Base-by-base conservation (phyloP, 2,329 filamentous ascomycete species). In the Ceratocystiopsis brevicomis region DNA sequence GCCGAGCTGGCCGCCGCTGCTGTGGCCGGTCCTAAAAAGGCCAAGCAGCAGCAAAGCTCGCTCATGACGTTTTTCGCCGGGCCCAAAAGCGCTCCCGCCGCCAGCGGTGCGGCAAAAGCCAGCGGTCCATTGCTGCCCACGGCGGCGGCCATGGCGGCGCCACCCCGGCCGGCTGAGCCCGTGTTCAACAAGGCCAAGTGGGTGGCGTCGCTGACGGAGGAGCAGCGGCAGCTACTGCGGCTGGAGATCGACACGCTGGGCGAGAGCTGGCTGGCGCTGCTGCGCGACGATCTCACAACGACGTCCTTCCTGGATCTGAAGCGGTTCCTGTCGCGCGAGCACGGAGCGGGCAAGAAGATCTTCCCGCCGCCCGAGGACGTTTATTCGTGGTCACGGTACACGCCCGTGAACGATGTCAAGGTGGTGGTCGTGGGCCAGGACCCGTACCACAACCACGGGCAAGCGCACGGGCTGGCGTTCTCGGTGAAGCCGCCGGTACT, bases 341-440 rank as follows among this genome's bases (percentile, higher is more conserved):
- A 78, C 43, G 70, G 72, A 15, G 67, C 70, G 1, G 78, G 79
- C 2, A 79, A 77, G 61, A 87, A 80, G 54, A 73, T 93, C 51
- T 98, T 92, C 54, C 90, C 90, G 4, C 88, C 88, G 0, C 69
- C 76, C 52, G 71, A 85, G 50, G 88, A 98, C 53, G 76, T 98
- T 13, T 98, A 98, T 61, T 90, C 84, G 50, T 98, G 90, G 90
- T 95, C 88, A 47, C 81, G 86, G 21, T 81, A 93, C 59, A 95
- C 88, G 1, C 87, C 90, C 9, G 78, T 98, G 53, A 66, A 79
- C 63, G 79, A 70, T 14, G 87, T 96, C 59, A 94, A 93, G 60
- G 81, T 82, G 45, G 87, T 98, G 47, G 86, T 98, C 55, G 62
- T 96, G 44, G 90, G 90, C 50, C 90, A 98, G 64, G 90, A 98